Conservation (phyloP, 768 basidiomycete genomes). For the Russula dissimulans region DNA sequence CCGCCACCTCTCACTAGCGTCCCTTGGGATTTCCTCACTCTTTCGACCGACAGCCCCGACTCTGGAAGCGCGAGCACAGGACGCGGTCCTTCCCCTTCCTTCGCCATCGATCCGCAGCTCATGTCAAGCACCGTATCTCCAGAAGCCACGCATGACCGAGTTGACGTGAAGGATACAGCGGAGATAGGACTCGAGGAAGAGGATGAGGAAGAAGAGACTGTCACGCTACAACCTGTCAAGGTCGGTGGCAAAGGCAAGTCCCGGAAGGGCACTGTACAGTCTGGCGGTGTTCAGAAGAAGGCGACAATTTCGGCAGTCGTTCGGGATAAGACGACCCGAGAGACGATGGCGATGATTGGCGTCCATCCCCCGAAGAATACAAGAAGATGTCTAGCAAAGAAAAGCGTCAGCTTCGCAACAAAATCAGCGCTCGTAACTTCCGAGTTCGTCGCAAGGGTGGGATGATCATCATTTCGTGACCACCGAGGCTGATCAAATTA, state of each 20-base stretch:
- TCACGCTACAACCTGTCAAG: slow-evolving; percentile 25
- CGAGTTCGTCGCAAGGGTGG: slow-evolving; percentile 87
- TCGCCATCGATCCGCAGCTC: slow-evolving; percentile 68
- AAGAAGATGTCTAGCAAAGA: slow-evolving; percentile 94
- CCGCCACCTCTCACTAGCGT: slow-evolving; percentile 24
- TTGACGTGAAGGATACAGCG: slow-evolving; percentile 29
- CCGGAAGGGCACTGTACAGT: slow-evolving; percentile 61
- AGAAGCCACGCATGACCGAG: slow-evolving; percentile 32
- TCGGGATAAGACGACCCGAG: slow-evolving; percentile 42
- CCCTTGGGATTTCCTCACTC: slow-evolving; percentile 34
- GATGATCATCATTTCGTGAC: slow-evolving; percentile 16
- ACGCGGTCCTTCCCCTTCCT: slow-evolving; percentile 24
- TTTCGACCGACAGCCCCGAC: slow-evolving; percentile 24
- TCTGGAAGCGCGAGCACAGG: slow-evolving; percentile 11
- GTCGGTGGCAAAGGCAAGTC: slow-evolving; percentile 42
- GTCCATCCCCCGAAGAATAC: slow-evolving; percentile 87
- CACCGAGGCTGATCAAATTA: background rate
- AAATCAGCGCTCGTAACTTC: slow-evolving; percentile 94
- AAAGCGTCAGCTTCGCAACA: slow-evolving; percentile 92
- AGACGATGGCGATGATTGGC: slow-evolving; percentile 64
- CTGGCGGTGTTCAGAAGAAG: slow-evolving; percentile 66
- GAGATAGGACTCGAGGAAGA: slow-evolving; percentile 28
- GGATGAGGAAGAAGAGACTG: slow-evolving; percentile 25
- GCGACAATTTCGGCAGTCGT: slow-evolving; percentile 27
- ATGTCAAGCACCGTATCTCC: slow-evolving; percentile 52